These are phyloP conservation scores for Cystobasidiaceae sp. DNA, from an alignment of 1,284 basidiomycete species.

Conservation along the genomic window DNA sequence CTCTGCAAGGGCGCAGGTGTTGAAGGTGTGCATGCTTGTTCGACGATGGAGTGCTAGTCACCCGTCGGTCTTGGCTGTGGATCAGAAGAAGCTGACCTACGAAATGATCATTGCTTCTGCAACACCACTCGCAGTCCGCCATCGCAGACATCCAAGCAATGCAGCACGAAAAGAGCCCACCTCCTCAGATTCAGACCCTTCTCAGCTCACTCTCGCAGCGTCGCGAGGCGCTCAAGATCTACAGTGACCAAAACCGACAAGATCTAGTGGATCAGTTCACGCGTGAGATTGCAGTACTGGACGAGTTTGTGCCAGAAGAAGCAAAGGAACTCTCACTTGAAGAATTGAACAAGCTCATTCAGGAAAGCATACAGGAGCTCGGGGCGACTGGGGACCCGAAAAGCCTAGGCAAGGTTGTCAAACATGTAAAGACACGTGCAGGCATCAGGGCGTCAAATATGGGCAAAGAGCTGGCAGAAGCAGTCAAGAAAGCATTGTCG, in stretches of 20 bases:
- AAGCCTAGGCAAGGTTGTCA: conserved; percentile 14
- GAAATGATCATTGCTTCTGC: background rate
- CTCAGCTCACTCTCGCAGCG: conserved; percentile 12
- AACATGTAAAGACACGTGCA: conserved; percentile 19
- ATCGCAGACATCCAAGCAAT: conserved; percentile 26
- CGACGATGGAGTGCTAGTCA: too few species aligned
- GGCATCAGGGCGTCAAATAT: conserved; percentile 12
- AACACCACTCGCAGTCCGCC: conserved; percentile 7
- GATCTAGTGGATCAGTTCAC: conserved; percentile 22
- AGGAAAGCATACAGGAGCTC: conserved; percentile 14
- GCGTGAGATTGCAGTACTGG: conserved; percentile 15
- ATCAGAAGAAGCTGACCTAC: background rate
- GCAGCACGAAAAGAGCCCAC: conserved; percentile 26
- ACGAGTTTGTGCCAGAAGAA: conserved; percentile 26
- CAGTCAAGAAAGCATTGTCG: conserved; percentile 19
- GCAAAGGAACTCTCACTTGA: conserved; percentile 15
- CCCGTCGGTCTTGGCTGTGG: background rate
- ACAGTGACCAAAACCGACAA: conserved; percentile 2
- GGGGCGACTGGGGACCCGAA: background rate
- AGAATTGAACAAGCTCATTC: background rate
- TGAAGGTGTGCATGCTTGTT: conserved; percentile 6
- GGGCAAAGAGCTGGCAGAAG: conserved; percentile 23
- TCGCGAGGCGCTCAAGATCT: conserved; percentile 19
- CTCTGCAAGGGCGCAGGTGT: conserved; percentile 4
- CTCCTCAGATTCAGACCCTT: conserved; percentile 22